Evolutionary conservation across 2,329 filamentous ascomycete species (phyloP).

Genomic region (Colletotrichum acutatum): DNA sequence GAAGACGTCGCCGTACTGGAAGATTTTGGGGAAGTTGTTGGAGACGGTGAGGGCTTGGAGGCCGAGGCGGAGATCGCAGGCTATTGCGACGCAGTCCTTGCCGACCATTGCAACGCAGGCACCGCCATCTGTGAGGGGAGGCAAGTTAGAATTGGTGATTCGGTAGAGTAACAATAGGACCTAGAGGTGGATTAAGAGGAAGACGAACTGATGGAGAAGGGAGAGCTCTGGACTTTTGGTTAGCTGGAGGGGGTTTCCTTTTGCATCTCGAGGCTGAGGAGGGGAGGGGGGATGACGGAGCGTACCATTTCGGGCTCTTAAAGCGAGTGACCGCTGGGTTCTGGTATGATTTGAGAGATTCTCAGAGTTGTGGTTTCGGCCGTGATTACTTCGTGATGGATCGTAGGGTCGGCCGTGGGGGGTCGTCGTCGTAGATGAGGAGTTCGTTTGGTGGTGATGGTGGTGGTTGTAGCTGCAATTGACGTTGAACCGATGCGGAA

Average conservation of each 20-base stretch:
- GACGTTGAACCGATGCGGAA: conserved; percentile 39
- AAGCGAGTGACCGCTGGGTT: conserved; percentile 22
- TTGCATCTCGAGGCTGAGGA: conserved; percentile 38
- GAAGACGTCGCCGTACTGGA: conserved; percentile 95
- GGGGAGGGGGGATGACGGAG: conserved; percentile 19
- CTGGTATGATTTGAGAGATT: not conserved
- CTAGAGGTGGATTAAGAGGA: conserved; percentile 24
- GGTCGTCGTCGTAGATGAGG: conserved; percentile 25
- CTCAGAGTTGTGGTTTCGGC: not conserved
- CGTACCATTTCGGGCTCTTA: conserved; percentile 40
- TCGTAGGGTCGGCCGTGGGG: conserved; percentile 16
- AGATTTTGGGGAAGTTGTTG: conserved; percentile 99
- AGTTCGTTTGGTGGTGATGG: conserved; percentile 37
- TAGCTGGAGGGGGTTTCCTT: conserved; percentile 43
- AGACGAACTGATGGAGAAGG: conserved; percentile 91
- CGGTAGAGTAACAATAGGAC: not conserved
- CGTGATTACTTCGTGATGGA: conserved; percentile 7
- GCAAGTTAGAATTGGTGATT: conserved; percentile 30
- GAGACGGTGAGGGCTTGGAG: conserved; percentile 96
- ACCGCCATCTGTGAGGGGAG: conserved; percentile 74
- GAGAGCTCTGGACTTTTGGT: conserved; percentile 73
- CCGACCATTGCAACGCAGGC: conserved; percentile 99
- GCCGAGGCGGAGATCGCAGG: conserved; percentile 97
- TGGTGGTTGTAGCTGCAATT: conserved; percentile 37
- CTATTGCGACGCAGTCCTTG: conserved; percentile 99